phyloP scores from a whole-genome alignment of 352 stramenopile genomes.

The Phytopythium ostracodes region DNA sequence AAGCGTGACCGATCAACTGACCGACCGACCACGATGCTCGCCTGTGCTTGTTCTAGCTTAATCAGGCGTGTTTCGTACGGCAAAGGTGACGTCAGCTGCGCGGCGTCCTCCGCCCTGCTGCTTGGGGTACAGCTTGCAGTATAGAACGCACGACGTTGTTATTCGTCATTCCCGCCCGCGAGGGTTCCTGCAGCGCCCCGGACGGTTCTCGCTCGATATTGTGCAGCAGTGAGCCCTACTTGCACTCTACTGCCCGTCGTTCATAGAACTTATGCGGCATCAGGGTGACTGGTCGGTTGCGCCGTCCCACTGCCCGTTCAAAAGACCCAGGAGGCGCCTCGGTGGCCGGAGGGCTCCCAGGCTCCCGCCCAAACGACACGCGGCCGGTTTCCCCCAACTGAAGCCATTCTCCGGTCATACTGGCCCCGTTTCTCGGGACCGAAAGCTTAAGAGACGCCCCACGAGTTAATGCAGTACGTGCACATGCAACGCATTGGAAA shows the following conservation, averaged over 20 bases:
- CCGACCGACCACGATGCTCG: no score
- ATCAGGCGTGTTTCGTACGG: background rate
- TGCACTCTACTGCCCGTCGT: no score
- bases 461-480: no score
- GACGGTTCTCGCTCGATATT: background rate
- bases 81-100: background rate
- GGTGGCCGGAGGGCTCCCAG: no score
- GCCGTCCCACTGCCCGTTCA: no score
- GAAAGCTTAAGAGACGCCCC: background rate
- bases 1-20: no score
- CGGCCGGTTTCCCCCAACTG: background rate
- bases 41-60: background rate
- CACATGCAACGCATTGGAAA: no score
- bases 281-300: background rate
- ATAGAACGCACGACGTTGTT: background rate
- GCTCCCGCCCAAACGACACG: background rate
- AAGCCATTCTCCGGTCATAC: background rate
- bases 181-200: background rate
- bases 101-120: background rate
- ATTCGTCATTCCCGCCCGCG: background rate
- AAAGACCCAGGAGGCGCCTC: no score
- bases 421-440: no score
- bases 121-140: background rate
- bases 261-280: background rate
- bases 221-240: background rate